Conservation (phyloP, 2,329 filamentous ascomycete genomes). For the Cytospora chrysosperma region DNA sequence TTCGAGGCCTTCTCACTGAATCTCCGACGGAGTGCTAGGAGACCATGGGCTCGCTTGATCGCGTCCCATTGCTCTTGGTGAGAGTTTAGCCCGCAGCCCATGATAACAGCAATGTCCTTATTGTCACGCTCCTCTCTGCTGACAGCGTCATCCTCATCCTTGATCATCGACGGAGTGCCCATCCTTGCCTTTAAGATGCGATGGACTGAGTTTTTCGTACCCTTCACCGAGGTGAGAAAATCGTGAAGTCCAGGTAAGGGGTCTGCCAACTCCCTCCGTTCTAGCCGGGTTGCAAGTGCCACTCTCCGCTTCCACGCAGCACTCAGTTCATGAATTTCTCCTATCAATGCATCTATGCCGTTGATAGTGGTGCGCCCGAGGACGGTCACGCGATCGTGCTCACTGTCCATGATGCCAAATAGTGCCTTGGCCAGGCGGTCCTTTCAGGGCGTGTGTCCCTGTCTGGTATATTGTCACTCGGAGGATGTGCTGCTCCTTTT, state of each 20-base stretch:
- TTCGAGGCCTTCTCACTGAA: constrained; percentile 13
- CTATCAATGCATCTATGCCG: constrained; percentile 14
- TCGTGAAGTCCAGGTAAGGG: constrained; percentile 23
- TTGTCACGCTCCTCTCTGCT: constrained; percentile 20
- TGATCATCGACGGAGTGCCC: neutral
- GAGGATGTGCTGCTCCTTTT: neutral
- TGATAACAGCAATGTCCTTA: constrained; percentile 19
- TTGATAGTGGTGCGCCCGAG: constrained; percentile 14
- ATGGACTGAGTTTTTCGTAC: constrained; percentile 19
- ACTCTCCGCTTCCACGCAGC: constrained; percentile 20
- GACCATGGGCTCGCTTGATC: constrained; percentile 23
- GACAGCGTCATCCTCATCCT: neutral
- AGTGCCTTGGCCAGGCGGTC: neutral
- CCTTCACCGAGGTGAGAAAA: constrained; percentile 22
- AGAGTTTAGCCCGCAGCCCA: constrained; percentile 16
- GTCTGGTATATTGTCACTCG: neutral
- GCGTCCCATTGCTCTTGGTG: constrained; percentile 21
- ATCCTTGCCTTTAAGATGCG: constrained; percentile 16
- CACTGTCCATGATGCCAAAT: neutral
- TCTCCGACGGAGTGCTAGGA: constrained; percentile 22
- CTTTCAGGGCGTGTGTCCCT: neutral
- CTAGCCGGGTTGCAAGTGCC: constrained; percentile 14
- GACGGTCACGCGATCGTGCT: constrained; percentile 6
- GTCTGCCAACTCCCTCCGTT: constrained; percentile 21
- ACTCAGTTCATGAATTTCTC: constrained; percentile 18